These are phyloP conservation scores for Rhizopus sp. DNA, from an alignment of 371 early-diverging fungal genomes.

Conservation along the genomic window DNA sequence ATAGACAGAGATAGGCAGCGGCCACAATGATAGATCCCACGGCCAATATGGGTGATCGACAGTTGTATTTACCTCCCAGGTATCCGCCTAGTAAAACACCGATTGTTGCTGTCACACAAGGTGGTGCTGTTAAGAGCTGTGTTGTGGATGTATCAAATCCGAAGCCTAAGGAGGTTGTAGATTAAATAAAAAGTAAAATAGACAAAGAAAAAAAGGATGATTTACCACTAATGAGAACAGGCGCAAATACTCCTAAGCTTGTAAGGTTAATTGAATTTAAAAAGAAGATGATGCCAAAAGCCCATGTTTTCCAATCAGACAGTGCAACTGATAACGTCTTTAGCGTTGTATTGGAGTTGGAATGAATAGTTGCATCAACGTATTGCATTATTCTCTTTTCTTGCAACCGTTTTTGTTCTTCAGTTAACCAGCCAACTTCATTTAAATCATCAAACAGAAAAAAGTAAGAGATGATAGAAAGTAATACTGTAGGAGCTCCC, in stretches of 20 bases:
- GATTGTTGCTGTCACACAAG: conserved; percentile 21
- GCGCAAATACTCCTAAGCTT: conserved; percentile 28
- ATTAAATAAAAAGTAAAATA: conserved; percentile 61
- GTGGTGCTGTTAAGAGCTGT: conserved; percentile 37
- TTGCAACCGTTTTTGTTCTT: conserved; percentile 33
- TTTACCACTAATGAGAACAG: conserved; percentile 30
- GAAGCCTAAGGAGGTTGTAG: conserved; percentile 55
- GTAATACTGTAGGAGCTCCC: conserved; percentile 26
- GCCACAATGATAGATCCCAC: conserved; percentile 27
- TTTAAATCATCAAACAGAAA: conserved; percentile 30
- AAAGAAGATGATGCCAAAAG: conserved; percentile 22
- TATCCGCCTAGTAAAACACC: conserved; percentile 30
- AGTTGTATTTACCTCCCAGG: conserved; percentile 24
- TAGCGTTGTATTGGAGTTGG: conserved; percentile 47
- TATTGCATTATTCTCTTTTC: conserved; percentile 19
- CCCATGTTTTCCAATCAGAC: conserved; percentile 35
- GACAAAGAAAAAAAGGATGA: conserved; percentile 43
- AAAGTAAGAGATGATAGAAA: conserved; percentile 25
- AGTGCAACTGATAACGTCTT: conserved; percentile 53
- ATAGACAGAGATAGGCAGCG: conserved; percentile 22
- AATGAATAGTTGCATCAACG: not conserved
- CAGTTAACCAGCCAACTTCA: conserved; percentile 31
- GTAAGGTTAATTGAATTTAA: conserved; percentile 24
- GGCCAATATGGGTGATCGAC: conserved; percentile 23
- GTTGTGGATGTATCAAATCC: conserved; percentile 27